Evolutionary conservation across 345 rosid genomes (phyloP), one percentile per base, ranked within the genome.

Genomic region (Eucalyptus erythrocorys): DNA sequence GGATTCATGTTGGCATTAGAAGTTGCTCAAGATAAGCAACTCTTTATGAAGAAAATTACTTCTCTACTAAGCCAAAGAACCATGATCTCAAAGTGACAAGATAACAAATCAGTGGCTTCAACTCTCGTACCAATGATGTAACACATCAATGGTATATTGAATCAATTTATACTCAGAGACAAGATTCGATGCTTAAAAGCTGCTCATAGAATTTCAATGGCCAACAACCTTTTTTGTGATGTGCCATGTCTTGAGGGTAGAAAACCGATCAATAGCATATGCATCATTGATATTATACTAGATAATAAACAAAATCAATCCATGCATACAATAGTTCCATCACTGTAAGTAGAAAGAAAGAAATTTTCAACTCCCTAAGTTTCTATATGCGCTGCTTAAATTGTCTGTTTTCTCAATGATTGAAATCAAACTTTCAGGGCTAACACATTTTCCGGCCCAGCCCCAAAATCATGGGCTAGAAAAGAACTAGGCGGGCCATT

Each of bases 41-140:
- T 19, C 51, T 10, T 88, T 24, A 27, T 3, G 19, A 80, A 14
- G 30, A 47, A 86, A 87, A 15, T 27, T 27, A 49, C 40, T 40
- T 76, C 5, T 40, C 47, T 76, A 40, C 42, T 43, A 40, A 37
- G 84, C 47, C 47, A 21, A 76, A 76, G 27, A 21, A 34, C 30
- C 84, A 76, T 76, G 84, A 76, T 40, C 47, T 40, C 82, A 6
- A 40, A 21, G 27, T 11, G 30, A 40, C 3, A 40, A 15, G 40
- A 21, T 37, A 76, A 40, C 1, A 40, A 15, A 76, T 21, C 47
- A 21, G 12, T 11, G 47, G 82, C 47, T 76, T 40, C 47, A 40
- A 37, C 47, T 76, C 45, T 21, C 2, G 1, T 40, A 21, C 16
- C 0, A 1, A 76, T 22, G 16, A 76, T 5, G 2, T 21, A 40